These are phyloP conservation scores for Solanum medicagineum DNA, from an alignment of 257 asterid genomes.

Conservation along the genomic window DNA sequence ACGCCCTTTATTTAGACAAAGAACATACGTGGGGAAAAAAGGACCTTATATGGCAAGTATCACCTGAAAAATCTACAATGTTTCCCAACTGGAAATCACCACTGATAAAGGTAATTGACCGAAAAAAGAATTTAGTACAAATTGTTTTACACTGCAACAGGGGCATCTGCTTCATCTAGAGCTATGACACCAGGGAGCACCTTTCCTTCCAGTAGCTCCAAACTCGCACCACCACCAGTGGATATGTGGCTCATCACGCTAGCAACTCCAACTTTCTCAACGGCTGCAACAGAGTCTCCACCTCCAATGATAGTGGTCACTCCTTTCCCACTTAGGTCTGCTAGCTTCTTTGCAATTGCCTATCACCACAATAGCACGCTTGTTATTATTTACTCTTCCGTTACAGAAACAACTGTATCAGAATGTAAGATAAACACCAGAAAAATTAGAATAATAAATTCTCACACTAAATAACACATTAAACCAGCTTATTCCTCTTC, in stretches of 20 bases:
- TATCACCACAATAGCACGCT: slow-evolving; percentile 8
- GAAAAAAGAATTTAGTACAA: background rate
- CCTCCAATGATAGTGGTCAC: slow-evolving; percentile 89
- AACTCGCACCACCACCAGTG: slow-evolving; percentile 92
- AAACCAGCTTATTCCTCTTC: background rate
- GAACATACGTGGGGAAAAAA: background rate
- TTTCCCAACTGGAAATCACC: slow-evolving; percentile 10
- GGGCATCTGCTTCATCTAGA: slow-evolving; percentile 55
- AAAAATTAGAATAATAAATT: background rate
- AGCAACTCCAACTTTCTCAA: slow-evolving; percentile 87
- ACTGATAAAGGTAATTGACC: background rate
- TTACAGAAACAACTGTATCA: background rate
- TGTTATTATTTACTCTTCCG: background rate
- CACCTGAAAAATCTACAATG: slow-evolving; percentile 19
- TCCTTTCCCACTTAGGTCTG: slow-evolving; percentile 72
- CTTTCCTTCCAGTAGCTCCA: slow-evolving; percentile 89
- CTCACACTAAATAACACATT: background rate
- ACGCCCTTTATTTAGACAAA: background rate
- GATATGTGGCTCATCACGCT: slow-evolving; percentile 86
- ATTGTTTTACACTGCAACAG: slow-evolving; percentile 51
- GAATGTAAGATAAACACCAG: background rate
- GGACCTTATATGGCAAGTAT: background rate
- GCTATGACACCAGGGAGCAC: slow-evolving; percentile 81
- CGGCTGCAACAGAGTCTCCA: slow-evolving; percentile 92
- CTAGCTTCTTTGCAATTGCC: slow-evolving; percentile 74